Evolutionary conservation across 768 basidiomycete species (phyloP).

Genomic region (Tubosaeta sp.): DNA sequence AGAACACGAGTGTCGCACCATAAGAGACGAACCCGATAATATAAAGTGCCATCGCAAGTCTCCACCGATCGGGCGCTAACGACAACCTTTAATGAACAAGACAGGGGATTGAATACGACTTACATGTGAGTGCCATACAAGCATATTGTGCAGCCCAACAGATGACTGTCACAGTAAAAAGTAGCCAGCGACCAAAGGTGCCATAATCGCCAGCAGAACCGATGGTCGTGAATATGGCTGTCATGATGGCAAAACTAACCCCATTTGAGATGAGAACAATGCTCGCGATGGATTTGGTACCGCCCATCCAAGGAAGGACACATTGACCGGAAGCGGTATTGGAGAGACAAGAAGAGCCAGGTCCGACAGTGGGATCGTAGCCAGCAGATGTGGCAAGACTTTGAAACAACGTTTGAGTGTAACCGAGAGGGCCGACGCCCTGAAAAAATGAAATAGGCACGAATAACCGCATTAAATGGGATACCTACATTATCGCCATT

Average conservation of each 20-base stretch:
- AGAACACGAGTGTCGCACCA: slow-evolving; percentile 80
- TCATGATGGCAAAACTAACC: slow-evolving; percentile 76
- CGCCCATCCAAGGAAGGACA: slow-evolving; percentile 71
- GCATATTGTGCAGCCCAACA: slow-evolving; percentile 83
- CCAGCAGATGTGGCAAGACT: slow-evolving; percentile 67
- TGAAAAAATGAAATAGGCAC: slow-evolving; percentile 20
- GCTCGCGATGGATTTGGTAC: slow-evolving; percentile 71
- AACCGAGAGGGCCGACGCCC: slow-evolving; percentile 68
- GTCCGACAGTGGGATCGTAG: slow-evolving; percentile 64
- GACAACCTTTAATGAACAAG: background rate
- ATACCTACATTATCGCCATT: slow-evolving; percentile 71
- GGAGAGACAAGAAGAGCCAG: slow-evolving; percentile 64
- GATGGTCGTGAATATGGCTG: slow-evolving; percentile 75
- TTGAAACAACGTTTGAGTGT: slow-evolving; percentile 74
- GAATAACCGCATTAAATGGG: background rate
- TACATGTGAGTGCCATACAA: slow-evolving; percentile 69
- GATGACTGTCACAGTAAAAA: slow-evolving; percentile 64
- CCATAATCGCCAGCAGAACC: slow-evolving; percentile 39
- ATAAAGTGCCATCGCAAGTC: slow-evolving; percentile 71
- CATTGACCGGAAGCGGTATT: slow-evolving; percentile 61
- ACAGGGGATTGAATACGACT: slow-evolving; percentile 12
- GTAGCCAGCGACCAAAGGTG: slow-evolving; percentile 70
- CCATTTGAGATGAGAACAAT: slow-evolving; percentile 77
- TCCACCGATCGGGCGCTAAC: slow-evolving; percentile 64
- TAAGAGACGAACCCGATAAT: slow-evolving; percentile 78